A percentile compares a stretch with the other conserved stretches of the same genome.
These are phyloP conservation scores for Knufia fluminis DNA, from an alignment of 2,329 filamentous ascomycete species.

Conservation along the genomic window DNA sequence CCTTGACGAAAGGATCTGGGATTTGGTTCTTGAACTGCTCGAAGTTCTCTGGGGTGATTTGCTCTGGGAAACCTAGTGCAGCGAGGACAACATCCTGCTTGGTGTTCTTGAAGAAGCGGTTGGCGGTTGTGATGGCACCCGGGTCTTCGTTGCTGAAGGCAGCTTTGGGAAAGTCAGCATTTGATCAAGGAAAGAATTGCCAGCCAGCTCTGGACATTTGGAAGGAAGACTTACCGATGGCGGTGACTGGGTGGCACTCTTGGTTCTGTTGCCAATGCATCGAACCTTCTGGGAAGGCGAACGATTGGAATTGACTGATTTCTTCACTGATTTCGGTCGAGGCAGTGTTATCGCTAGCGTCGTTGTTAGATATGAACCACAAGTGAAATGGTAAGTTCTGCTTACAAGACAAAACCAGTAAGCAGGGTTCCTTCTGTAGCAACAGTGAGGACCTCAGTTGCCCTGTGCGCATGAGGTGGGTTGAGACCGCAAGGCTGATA, in stretches of 20 bases:
- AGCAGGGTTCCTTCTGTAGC: slow-evolving; percentile 32
- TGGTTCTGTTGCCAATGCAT: slow-evolving; percentile 46
- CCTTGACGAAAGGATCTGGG: slow-evolving; percentile 15
- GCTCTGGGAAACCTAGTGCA: slow-evolving; percentile 21
- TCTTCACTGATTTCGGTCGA: slow-evolving; percentile 34
- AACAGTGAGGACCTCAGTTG: slow-evolving; percentile 40
- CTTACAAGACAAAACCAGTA: slow-evolving; percentile 41
- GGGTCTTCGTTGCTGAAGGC: slow-evolving; percentile 36
- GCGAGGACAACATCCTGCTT: slow-evolving; percentile 39
- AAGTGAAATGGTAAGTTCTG: slow-evolving; percentile 32
- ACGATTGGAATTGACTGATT: slow-evolving; percentile 35
- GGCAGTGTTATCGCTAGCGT: no score
- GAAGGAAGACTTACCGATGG: no score
- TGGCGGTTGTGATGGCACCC: slow-evolving; percentile 32
- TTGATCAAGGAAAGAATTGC: no score
- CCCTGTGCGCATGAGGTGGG: slow-evolving; percentile 41
- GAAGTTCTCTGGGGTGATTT: slow-evolving; percentile 21
- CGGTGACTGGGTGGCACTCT: no score
- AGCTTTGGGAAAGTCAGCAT: slow-evolving; percentile 38
- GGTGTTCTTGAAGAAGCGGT: slow-evolving; percentile 41
- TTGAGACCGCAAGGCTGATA: slow-evolving; percentile 37
- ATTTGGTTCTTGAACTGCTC: slow-evolving; percentile 19
- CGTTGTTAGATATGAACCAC: no score
- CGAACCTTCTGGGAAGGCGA: slow-evolving; percentile 38
- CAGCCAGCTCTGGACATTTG: no score